phyloP scores from a whole-genome alignment of 345 rosid species.

The Eucalyptus cloeziana region DNA sequence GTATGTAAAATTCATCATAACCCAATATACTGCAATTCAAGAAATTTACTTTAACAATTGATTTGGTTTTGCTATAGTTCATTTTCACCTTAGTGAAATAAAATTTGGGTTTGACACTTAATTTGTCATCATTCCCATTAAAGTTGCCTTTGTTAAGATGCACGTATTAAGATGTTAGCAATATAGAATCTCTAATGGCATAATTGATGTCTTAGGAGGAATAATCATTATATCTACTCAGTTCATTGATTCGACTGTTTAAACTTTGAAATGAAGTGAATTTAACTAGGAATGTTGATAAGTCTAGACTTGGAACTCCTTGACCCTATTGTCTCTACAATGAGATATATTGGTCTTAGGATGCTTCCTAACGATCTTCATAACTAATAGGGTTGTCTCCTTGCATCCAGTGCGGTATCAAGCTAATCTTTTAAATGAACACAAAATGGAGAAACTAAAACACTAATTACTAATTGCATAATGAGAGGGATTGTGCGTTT shows the following conservation, averaged over 20 bases:
- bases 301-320: too few relatives aligned
- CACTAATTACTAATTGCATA: background rate
- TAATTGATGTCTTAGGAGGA: background rate
- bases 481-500: background rate
- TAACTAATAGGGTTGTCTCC: background rate
- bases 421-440: background rate
- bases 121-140: too few relatives aligned
- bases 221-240: too few relatives aligned
- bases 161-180: background rate
- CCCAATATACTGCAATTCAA: background rate
- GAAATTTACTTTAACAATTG: background rate
- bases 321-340: too few relatives aligned
- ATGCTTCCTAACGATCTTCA: background rate
- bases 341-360: too few relatives aligned
- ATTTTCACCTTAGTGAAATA: background rate
- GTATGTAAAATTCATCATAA: too few relatives aligned
- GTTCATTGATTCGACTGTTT: rapidly evolving
- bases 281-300: too few relatives aligned
- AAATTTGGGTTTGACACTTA: background rate
- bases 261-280: too few relatives aligned
- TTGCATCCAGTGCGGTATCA: background rate
- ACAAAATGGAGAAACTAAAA: background rate
- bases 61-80: background rate
- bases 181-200: background rate
- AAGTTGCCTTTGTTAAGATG: background rate